A percentile compares a stretch with the other conserved stretches of the same genome.
Evolutionary conservation across 2,329 filamentous ascomycete genomes (phyloP).

Genomic region (Fusarium sp.): DNA sequence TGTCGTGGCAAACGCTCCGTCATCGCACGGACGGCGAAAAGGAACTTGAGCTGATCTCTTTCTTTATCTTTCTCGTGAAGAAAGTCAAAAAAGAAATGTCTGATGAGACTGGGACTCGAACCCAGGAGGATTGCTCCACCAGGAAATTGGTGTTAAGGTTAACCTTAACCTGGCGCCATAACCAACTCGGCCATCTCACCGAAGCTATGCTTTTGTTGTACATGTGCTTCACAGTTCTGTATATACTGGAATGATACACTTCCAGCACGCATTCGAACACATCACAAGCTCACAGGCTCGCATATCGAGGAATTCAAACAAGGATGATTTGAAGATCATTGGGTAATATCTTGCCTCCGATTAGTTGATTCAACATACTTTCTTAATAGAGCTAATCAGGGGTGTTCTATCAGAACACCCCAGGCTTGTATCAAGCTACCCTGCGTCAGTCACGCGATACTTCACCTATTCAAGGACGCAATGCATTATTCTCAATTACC

Average conservation of each 20-base stretch:
- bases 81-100: conserved; percentile 20
- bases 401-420: too few species aligned
- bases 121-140: conserved; percentile 50
- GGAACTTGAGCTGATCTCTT: background rate
- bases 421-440: too few species aligned
- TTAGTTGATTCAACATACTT: too few species aligned
- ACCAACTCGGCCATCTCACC: conserved; percentile 50
- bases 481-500: background rate
- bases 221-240: accelerated
- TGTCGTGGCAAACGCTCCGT: conserved; percentile 22
- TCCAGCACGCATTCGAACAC: accelerated
- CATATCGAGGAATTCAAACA: too few species aligned
- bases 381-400: background rate
- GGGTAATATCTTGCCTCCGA: too few species aligned
- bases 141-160: conserved; percentile 46
- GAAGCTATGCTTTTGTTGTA: conserved; percentile 9
- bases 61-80: background rate
- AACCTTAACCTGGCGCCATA: conserved; percentile 49
- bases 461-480: background rate
- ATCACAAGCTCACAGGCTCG: too few species aligned
- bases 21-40: conserved; percentile 18
- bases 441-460: too few species aligned
- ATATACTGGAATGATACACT: accelerated
- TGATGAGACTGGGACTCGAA: conserved; percentile 50
- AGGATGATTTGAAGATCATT: too few species aligned